Percentiles rank a stretch among this genome's conserved stretches.
phyloP scores from a whole-genome alignment of 164 flowering plant species.

The Pachysandra terminalis region DNA sequence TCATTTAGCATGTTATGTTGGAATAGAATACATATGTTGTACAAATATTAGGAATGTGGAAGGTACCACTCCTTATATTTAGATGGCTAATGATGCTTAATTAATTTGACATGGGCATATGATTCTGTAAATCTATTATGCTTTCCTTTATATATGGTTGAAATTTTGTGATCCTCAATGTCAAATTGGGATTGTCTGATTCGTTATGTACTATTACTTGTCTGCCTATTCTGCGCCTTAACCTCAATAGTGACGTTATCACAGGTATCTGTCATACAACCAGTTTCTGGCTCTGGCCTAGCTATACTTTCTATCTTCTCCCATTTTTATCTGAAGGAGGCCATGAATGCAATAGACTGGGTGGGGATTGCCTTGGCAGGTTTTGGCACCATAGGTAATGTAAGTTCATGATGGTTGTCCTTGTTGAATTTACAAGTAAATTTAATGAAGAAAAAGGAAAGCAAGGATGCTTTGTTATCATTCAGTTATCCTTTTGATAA shows the following conservation, averaged over 20 bases:
- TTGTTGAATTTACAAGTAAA: background rate
- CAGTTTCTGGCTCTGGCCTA: constrained; percentile 98
- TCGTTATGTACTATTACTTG: background rate
- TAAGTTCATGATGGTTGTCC: constrained; percentile 28
- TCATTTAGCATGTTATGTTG: too few relatives aligned
- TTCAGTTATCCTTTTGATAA: background rate
- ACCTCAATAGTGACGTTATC: constrained; percentile 6
- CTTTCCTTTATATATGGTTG: background rate
- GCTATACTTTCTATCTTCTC: constrained; percentile 94
- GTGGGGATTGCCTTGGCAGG: constrained; percentile 84
- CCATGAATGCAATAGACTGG: constrained; percentile 95
- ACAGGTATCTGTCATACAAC: constrained; percentile 97
- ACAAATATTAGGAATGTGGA: too few relatives aligned
- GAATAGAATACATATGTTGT: too few relatives aligned
- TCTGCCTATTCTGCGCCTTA: constrained; percentile 1
- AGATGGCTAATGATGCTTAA: too few relatives aligned
- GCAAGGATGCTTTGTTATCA: too few relatives aligned
- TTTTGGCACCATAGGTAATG: constrained; percentile 98
- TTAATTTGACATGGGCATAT: too few relatives aligned
- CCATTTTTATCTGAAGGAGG: constrained; percentile 88
- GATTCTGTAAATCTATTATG: background rate
- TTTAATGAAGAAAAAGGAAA: background rate
- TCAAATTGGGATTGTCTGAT: background rate
- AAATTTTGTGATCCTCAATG: background rate
- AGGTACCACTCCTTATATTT: too few relatives aligned